These are phyloP conservation scores for Chenopodium formosanum DNA, from an alignment of 148 eudicot genomes.

Conservation along the genomic window DNA sequence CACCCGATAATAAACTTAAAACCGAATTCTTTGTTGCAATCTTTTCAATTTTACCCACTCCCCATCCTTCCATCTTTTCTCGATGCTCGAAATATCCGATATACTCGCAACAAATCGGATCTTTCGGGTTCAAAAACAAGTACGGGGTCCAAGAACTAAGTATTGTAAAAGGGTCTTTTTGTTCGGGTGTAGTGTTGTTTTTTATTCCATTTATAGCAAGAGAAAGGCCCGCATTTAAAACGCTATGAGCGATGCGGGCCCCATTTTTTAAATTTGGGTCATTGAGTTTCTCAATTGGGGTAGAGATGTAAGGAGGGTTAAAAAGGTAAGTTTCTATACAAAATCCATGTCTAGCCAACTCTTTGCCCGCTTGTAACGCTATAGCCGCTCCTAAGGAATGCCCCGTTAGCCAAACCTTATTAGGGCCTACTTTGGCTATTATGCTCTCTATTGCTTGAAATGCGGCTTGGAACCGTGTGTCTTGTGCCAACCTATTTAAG, in stretches of 20 bases:
- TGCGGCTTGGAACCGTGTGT: slow-evolving; percentile 38
- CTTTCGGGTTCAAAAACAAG: slow-evolving; percentile 61
- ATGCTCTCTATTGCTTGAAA: slow-evolving; percentile 28
- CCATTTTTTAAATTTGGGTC: slow-evolving; percentile 43
- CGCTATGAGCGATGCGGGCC: slow-evolving; percentile 43
- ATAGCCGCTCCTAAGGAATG: slow-evolving; percentile 76
- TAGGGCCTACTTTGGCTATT: slow-evolving; percentile 29
- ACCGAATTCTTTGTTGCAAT: slow-evolving; percentile 50
- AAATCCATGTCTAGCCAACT: slow-evolving; percentile 42
- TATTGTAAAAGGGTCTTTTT: slow-evolving; percentile 31
- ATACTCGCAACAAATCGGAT: slow-evolving; percentile 60
- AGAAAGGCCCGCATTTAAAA: slow-evolving; percentile 53
- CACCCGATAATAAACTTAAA: slow-evolving; percentile 41
- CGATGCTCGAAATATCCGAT: slow-evolving; percentile 69
- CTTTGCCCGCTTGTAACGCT: slow-evolving; percentile 59
- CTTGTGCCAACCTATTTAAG: slow-evolving; percentile 36
- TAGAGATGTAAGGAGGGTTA: slow-evolving; percentile 65
- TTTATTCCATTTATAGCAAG: slow-evolving; percentile 25
- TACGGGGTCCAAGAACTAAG: slow-evolving; percentile 61
- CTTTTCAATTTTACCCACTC: slow-evolving; percentile 44
- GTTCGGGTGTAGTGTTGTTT: neutral
- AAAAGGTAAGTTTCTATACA: slow-evolving; percentile 65
- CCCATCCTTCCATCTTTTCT: slow-evolving; percentile 56
- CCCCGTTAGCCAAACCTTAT: slow-evolving; percentile 63
- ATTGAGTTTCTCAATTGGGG: slow-evolving; percentile 46